These are phyloP conservation scores for Colletotrichum cordylinicola DNA, from an alignment of 2,329 filamentous ascomycete species.

Conservation along the genomic window DNA sequence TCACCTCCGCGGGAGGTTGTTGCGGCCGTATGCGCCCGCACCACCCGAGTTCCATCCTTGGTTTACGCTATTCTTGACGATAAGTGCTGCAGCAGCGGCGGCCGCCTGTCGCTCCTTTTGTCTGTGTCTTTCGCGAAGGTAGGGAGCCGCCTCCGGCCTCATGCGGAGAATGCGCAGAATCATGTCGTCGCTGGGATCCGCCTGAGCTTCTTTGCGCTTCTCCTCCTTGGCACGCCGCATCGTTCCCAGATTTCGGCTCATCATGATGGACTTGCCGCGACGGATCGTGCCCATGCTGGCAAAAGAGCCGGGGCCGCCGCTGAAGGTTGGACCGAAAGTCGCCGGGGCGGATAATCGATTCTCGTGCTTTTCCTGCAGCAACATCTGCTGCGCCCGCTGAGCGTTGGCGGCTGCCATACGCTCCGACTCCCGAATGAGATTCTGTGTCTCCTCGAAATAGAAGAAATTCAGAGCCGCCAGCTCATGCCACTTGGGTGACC, in stretches of 20 bases:
- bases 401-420: constrained; percentile 91
- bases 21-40: constrained; percentile 49
- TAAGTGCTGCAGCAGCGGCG: constrained; percentile 88
- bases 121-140: constrained; percentile 87
- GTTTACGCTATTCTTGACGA: constrained; percentile 87
- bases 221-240: constrained; percentile 97
- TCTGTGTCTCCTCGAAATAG: constrained; percentile 93
- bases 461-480: constrained; percentile 97
- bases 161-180: constrained; percentile 94
- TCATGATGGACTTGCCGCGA: constrained; percentile 83
- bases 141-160: constrained; percentile 86
- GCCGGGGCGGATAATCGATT: constrained; percentile 71
- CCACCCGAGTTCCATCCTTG: constrained; percentile 59
- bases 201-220: constrained; percentile 93
- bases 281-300: constrained; percentile 74
- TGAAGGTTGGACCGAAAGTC: constrained; percentile 53
- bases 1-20: constrained; percentile 54
- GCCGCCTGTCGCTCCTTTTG: constrained; percentile 95
- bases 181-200: constrained; percentile 97
- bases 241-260: constrained; percentile 90
- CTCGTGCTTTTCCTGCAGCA: constrained; percentile 46
- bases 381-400: constrained; percentile 75
- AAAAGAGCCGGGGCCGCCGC: constrained; percentile 54
- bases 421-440: constrained; percentile 92
- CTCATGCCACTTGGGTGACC: constrained; percentile 98